Evolutionary conservation across 2,329 filamentous ascomycete genomes (phyloP), one percentile per base, ranked within the genome.

Genomic region (Dactylellina leptospora): DNA sequence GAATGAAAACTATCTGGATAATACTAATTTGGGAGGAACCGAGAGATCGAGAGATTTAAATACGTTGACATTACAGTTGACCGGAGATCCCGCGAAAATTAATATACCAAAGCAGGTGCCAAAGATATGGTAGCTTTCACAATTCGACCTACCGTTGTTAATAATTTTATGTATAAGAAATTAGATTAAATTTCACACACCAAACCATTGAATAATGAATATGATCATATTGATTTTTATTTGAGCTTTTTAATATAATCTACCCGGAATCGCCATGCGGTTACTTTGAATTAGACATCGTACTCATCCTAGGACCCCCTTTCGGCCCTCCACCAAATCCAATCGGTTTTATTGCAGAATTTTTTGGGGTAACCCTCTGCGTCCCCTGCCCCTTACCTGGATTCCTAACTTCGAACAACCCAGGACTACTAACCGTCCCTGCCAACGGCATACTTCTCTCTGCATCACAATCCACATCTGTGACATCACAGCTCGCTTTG

Each of bases 401-500:
- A 50, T 70, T 55, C 27, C 64, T 45, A 13, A 70, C 64, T 11
- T 61, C n/a, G 22, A 70, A 70, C 4, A 25, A 20, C 8, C 25
- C 55, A 45, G 4, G 36, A 40, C 23, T 22, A 9, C 20, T 50
- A 5, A 70, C 33, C 10, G 13, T n/a, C 22, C 23, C 30, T 8
- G 48, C 56, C 28, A 61, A 28, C 10, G 64, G 64, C 16, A 53
- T 16, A 27, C 3, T 48, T 8, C 5, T 27, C 5, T 36, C 28
- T 20, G 16, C 28, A 11, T 61, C 48, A n/a, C 64, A 70, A 42
- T 61, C 56, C 2, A n/a, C 8, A 18, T 70, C 56, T 11, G 55
- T 61, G 42, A 70, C 22, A 47, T 70, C 56, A 30, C 64, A 70
- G n/a, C 64, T 70, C 11, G 23, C 36, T n/a, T 70, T 54, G 4